A percentile compares a stretch with the other conserved stretches of the same genome.
phyloP scores from a whole-genome alignment of 768 basidiomycete genomes.

The Coprinopsis strossmayeri region DNA sequence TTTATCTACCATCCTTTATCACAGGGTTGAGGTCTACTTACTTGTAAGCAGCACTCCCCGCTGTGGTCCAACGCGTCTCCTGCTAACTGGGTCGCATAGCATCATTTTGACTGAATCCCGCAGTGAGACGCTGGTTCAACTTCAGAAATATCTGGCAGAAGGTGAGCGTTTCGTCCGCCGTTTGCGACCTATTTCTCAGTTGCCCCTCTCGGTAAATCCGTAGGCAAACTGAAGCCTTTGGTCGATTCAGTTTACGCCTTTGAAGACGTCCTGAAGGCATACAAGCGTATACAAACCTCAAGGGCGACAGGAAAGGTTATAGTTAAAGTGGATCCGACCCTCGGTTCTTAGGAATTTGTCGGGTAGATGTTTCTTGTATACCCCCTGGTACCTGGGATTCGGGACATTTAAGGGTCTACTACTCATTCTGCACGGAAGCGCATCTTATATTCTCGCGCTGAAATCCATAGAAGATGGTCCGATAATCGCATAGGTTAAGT shows the following conservation, averaged over 20 bases:
- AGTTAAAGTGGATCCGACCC: conserved; percentile 34
- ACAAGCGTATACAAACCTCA: conserved; percentile 49
- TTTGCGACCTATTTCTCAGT: not conserved
- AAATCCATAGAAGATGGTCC: too few species aligned
- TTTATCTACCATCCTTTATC: conserved; percentile 38
- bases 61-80: not conserved
- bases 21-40: conserved; percentile 46
- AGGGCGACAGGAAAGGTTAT: conserved; percentile 64
- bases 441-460: too few species aligned
- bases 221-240: conserved; percentile 44
- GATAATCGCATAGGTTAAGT: too few species aligned
- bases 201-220: not conserved
- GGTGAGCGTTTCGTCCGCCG: conserved; percentile 24
- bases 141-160: conserved; percentile 26
- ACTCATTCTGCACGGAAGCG: too few species aligned
- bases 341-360: not conserved
- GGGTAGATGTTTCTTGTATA: too few species aligned
- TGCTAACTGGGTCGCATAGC: not conserved
- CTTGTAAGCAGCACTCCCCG: conserved; percentile 28
- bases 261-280: conserved; percentile 52
- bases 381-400: too few species aligned
- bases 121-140: conserved; percentile 26
- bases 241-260: conserved; percentile 58
- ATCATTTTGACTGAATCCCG: conserved; percentile 7
- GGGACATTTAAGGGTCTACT: too few species aligned